Evolutionary conservation across 129 eudicot genomes (phyloP).

Genomic region (Sambucus nigra): DNA sequence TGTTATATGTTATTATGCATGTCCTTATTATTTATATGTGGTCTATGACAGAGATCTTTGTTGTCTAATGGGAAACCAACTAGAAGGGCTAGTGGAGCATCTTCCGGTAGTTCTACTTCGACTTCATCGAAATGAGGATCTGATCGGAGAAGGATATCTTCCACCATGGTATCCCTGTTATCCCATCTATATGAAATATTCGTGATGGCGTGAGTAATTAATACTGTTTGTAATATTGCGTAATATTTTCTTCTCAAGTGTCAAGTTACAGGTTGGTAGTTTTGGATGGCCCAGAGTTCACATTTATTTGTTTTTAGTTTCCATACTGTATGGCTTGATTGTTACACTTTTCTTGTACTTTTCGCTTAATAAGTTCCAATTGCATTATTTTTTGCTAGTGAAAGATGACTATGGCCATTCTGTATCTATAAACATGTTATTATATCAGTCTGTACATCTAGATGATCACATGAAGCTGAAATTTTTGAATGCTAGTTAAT

Average conservation of each 20-base stretch:
- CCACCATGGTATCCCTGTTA: slow-evolving; percentile 44
- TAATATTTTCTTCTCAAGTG: too few species aligned
- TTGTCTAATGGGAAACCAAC: slow-evolving; percentile 47
- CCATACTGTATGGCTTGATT: too few species aligned
- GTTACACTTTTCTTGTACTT: too few species aligned
- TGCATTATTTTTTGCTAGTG: neutral
- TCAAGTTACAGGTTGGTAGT: too few species aligned
- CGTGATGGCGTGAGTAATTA: neutral
- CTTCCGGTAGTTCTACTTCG: slow-evolving; percentile 47
- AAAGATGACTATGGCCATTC: too few species aligned
- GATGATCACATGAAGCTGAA: too few species aligned
- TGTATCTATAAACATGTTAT: too few species aligned
- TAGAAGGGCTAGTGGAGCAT: slow-evolving; percentile 49
- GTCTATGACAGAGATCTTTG: slow-evolving; percentile 44
- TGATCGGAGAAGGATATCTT: slow-evolving; percentile 44
- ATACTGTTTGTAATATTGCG: neutral
- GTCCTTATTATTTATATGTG: slow-evolving; percentile 5
- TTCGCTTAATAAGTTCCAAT: neutral
- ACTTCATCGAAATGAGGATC: slow-evolving; percentile 46
- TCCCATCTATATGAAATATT: slow-evolving; percentile 9
- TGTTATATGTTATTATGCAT: slow-evolving; percentile 2
- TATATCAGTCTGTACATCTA: too few species aligned
- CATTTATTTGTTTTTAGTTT: too few species aligned
- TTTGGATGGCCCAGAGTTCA: too few species aligned
- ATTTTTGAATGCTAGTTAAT: too few species aligned